Base-by-base conservation (phyloP, 305 asterid species). In the Striga hermonthica region DNA sequence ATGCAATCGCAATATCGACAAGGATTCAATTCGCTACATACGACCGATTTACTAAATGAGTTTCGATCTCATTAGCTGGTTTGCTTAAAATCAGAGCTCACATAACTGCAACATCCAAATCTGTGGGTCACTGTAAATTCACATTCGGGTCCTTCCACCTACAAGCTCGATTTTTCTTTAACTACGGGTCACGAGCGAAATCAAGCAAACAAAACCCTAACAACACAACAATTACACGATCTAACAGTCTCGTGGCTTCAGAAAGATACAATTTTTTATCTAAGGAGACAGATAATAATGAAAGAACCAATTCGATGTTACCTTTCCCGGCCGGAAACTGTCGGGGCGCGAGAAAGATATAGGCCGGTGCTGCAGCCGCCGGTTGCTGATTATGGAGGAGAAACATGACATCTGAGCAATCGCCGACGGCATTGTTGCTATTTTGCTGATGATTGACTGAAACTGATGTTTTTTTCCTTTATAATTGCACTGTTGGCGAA, bases 321-420 rank as follows among this genome's bases (percentile, higher is more conserved):
- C 91, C 89, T 81, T 81, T 58, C 31, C 39, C 16, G 48, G 64
- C 53, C 65, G 52, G 50, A 74, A 62, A 28, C 65, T 57, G 66
- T 73, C 35, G 45, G 39, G 15, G 64, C 61, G 45, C 3, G 74
- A 68, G 58, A 43, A 77, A 38, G 79, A 72, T 70, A 75, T 52
- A 55, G 72, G 31, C 37, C 56, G 75, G 72, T 74, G 71, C 52
- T 65, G 73, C 16, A 66, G 55, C 55, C 76, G 76, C 41, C 80
- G 79, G 63, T 36, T 71, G 65, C 65, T 62, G 7, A 48, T 59
- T 6, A 75, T 22, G 70, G 81, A 75, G 47, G 86, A 75, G 75
- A 81, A 79, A 75, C 77, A 79, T 31, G 83, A 71, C 60, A 84
- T 74, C 67, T 80, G 86, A 70, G 68, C 54, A 59, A 79, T 75